Base-by-base conservation (phyloP, 1,139 yeast species). In the Protomyces lactucae-debilis region DNA sequence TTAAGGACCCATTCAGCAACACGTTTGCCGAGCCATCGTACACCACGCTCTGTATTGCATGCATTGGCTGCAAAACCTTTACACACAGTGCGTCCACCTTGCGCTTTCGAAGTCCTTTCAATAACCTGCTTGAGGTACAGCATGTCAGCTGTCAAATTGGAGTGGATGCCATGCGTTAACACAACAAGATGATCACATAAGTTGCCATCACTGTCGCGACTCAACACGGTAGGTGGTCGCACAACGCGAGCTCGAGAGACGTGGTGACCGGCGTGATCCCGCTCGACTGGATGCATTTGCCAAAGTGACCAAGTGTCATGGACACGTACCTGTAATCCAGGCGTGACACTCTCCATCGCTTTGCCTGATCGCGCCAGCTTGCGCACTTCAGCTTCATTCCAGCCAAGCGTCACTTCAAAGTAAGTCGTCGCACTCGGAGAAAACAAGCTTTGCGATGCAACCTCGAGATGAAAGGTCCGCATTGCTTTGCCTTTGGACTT, bases 81-180 rank as follows among this genome's bases (percentile, higher is more conserved):
- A 1, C 92, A 95, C 10, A 91, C 83, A 1, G 91, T 75, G 67
- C 86, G 85, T 61, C 84, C 85, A 3, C 83, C 83, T 0, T 82
- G 76, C 25, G 69, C 70, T 5, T 68, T 70, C 0, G 83, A 79
- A 61, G 78, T 79, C 40, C 74, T 72, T 69, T 91, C 96, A 3
- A 93, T 83, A 70, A 83, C 83, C 71, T 93, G 98, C 73, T 91
- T 92, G 60, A 92, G 70, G 71, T 87, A 93, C 53, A 86, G 80
- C 93, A 93, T 83, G 73, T 93, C 99, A 0, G 96, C 88, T 1
- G 95, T 84, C 0, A 87, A 84, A 72, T 93, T 93, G 0, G 97
- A 89, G 73, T 91, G 97, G 51, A 93, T 77, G 0, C 99, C 99
- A 75, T 93, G 99, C 0, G 97, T 88, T 39, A 93, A 72, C 1